These are phyloP conservation scores for Cardiospermum halicacabum DNA, from an alignment of 345 rosid genomes.

Conservation along the genomic window DNA sequence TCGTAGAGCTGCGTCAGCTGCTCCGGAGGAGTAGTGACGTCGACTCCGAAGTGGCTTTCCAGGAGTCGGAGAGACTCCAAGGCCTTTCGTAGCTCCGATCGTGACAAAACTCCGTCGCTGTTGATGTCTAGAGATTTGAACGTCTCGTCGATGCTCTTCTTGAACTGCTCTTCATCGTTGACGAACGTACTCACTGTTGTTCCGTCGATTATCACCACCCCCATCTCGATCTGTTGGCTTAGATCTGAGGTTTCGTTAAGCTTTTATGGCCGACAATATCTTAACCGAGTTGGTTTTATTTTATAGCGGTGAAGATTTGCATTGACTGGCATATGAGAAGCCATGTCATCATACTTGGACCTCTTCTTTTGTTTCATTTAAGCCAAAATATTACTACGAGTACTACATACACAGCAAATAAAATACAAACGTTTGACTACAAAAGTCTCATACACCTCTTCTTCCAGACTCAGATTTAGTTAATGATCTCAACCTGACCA, in stretches of 20 bases:
- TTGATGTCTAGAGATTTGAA: slow-evolving; percentile 49
- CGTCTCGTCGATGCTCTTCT: slow-evolving; percentile 38
- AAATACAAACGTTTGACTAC: too few species aligned
- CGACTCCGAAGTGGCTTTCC: slow-evolving; percentile 63
- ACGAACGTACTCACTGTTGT: slow-evolving; percentile 61
- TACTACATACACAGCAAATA: not conserved
- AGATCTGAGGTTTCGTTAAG: too few species aligned
- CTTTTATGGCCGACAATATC: too few species aligned
- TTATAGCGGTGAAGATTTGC: too few species aligned
- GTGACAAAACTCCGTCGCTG: slow-evolving; percentile 65
- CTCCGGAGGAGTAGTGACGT: slow-evolving; percentile 44
- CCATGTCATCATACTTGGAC: too few species aligned
- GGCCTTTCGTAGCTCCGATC: slow-evolving; percentile 59
- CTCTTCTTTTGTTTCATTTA: too few species aligned
- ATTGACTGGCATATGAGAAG: too few species aligned
- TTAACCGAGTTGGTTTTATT: too few species aligned
- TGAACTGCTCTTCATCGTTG: slow-evolving; percentile 46
- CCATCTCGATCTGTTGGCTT: slow-evolving; percentile 31
- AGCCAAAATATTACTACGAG: too few species aligned
- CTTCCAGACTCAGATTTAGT: slow-evolving; percentile 40
- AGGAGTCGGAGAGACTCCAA: slow-evolving; percentile 57
- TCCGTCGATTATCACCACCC: slow-evolving; percentile 66
- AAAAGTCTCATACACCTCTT: slow-evolving; percentile 13
- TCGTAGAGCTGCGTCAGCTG: slow-evolving; percentile 52
- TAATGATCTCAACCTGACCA: slow-evolving; percentile 37